These are phyloP conservation scores for Neurospora tetraspora DNA, from an alignment of 495 filamentous ascomycete species.

Conservation along the genomic window DNA sequence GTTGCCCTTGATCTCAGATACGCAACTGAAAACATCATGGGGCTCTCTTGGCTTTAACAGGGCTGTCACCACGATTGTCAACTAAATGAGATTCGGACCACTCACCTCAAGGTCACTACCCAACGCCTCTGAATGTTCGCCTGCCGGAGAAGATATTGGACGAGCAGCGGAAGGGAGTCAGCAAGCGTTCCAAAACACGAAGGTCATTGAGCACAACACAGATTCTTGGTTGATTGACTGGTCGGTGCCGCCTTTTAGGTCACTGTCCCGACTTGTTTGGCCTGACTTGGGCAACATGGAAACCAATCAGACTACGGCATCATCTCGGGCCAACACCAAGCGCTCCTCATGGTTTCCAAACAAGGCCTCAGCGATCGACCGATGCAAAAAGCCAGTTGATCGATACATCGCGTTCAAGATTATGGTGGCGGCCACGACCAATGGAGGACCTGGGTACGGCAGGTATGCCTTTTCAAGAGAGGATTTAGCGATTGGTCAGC, in stretches of 20 bases:
- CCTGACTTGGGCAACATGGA: not conserved
- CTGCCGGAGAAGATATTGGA: slow-evolving; percentile 45
- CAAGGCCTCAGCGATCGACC: not conserved
- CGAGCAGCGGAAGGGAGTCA: slow-evolving; percentile 48
- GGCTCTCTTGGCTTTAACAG: slow-evolving; percentile 43
- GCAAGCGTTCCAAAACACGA: slow-evolving; percentile 18
- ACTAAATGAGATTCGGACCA: slow-evolving; percentile 44
- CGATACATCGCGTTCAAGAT: not conserved
- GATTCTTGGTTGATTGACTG: not conserved
- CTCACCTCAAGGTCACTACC: slow-evolving; percentile 32
- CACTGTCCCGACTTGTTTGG: not conserved
- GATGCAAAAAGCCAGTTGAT: not conserved
- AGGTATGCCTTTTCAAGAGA: not conserved
- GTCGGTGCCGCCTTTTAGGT: not conserved
- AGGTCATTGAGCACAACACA: not conserved
- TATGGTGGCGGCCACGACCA: not conserved
- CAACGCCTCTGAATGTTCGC: slow-evolving; percentile 47
- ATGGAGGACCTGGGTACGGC: not conserved
- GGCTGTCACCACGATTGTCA: slow-evolving; percentile 27
- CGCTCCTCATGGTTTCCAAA: not conserved
- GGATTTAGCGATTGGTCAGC: not conserved
- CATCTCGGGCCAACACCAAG: not conserved
- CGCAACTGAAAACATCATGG: slow-evolving; percentile 31
- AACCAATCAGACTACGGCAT: not conserved
- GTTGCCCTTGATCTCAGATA: slow-evolving; percentile 51